phyloP scores from a whole-genome alignment of 164 flowering plant species.

The Litsea cubeba region DNA sequence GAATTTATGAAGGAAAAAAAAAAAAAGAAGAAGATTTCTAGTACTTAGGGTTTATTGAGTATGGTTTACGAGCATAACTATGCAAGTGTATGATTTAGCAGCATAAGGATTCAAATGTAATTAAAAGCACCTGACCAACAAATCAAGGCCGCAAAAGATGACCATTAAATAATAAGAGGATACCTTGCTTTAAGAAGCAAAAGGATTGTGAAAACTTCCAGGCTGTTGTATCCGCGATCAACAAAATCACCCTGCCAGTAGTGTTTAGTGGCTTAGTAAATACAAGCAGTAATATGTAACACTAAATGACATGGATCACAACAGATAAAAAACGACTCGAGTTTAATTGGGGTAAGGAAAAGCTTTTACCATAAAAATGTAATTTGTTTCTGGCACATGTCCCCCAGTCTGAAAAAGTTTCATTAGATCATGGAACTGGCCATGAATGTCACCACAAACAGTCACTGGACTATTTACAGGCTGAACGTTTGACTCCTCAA shows the following conservation, averaged over 20 bases:
- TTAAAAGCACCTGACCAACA: background rate
- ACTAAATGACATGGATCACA: background rate
- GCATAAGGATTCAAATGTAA: background rate
- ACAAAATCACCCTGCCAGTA: conserved; percentile 92
- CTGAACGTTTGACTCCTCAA: conserved; percentile 98
- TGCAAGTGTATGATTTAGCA: background rate
- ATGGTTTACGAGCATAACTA: too few relatives aligned
- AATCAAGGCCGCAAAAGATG: background rate
- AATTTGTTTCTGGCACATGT: conserved; percentile 97
- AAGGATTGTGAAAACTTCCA: conserved; percentile 95
- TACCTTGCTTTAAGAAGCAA: conserved; percentile 99
- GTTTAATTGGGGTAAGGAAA: background rate
- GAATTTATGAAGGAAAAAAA: too few relatives aligned
- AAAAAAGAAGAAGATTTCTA: too few relatives aligned
- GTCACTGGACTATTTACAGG: conserved; percentile 97
- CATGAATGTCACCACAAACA: conserved; percentile 97
- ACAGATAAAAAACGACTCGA: background rate
- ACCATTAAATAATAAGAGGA: background rate
- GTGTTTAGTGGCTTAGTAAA: background rate
- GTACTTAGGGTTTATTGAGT: too few relatives aligned
- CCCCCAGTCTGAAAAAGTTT: conserved; percentile 98
- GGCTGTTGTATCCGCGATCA: conserved; percentile 97
- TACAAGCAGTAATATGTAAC: background rate
- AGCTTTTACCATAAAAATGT: conserved; percentile 78
- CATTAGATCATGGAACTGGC: conserved; percentile 96